phyloP scores from a whole-genome alignment of 495 filamentous ascomycete species.

The Gamarada debralockiae region DNA sequence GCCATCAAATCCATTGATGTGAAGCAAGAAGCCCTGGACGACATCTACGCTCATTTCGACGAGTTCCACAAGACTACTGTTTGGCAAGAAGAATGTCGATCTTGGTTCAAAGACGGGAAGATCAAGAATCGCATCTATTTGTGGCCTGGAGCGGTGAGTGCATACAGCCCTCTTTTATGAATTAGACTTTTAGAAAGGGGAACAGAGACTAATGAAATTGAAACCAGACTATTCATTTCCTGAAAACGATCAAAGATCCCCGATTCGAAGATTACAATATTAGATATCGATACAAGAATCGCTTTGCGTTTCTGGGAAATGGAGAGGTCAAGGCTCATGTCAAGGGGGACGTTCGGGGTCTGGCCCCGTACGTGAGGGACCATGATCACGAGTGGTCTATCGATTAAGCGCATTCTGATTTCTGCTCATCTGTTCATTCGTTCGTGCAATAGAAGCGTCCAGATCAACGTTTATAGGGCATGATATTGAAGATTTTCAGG shows the following conservation, averaged over 20 bases:
- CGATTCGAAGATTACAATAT: constrained; percentile 35
- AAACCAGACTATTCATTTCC: constrained; percentile 36
- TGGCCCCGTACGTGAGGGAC: constrained; percentile 35
- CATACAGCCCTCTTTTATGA: no score
- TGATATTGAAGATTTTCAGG: no score
- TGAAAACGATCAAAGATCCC: constrained; percentile 33
- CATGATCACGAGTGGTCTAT: constrained; percentile 21
- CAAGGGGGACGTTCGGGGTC: constrained; percentile 28
- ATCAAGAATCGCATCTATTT: no score
- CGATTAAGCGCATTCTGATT: constrained; percentile 4
- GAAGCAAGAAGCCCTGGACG: constrained; percentile 31
- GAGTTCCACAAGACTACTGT: constrained; percentile 28
- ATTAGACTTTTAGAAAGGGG: no score
- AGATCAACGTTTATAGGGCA: no score
- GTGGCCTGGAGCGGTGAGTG: no score
- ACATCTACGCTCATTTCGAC: constrained; percentile 32
- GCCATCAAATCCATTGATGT: constrained; percentile 29
- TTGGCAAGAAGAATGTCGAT: constrained; percentile 32
- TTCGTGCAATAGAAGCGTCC: no score
- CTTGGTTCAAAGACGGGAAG: constrained; percentile 37
- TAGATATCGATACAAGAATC: constrained; percentile 33
- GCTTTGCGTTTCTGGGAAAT: constrained; percentile 37
- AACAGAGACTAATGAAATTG: no score
- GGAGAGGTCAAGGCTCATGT: constrained; percentile 35
- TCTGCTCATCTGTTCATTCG: no score